Evolutionary conservation across 768 basidiomycete species (phyloP), one percentile per base, ranked within the genome.

Genomic region (Leccinum variicolor): DNA sequence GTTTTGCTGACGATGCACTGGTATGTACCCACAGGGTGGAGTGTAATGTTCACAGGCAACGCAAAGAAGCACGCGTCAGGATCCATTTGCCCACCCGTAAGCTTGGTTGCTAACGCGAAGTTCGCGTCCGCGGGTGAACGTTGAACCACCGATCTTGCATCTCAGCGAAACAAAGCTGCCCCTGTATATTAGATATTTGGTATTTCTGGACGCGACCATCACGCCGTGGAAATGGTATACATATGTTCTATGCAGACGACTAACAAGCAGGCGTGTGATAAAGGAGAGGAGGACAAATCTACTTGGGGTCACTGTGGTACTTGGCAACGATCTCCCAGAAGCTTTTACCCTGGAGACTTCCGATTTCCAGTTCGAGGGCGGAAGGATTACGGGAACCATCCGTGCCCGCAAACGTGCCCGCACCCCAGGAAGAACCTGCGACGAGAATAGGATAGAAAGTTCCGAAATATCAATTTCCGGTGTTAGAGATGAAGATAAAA

Each of bases 361-460:
- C 86, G 23, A 86, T 76, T 64, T 83, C 79, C 46, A 81, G 62
- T 69, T 89, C 86, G 39, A 86, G 76, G 7, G 73, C 64, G 7
- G 77, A 76, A 21, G 88, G 87, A 64, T 84, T 80, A 62, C 88
- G 85, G 15, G 81, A 75, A 26, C 85, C 86, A 58, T 81, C 78
- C 9, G 72, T 66, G 46, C 76, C 78, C 13, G 86, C 77, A 63
- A 82, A 76, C 31, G 87, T 87, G 48, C 87, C 90, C n/a, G 89
- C 85, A 62, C 92, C 92, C 83, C 86, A 94, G 1, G 92, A 81
- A 19, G 87, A 86, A 47, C 89, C 89, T 86, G 48, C 2, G 19
- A 39, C 45, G 21, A 14, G 19, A 50, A 29, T 23, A 26, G 17
- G 17, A 33, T 7, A 17, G 26, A 49, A 6, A 3, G 13, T 3